A percentile compares a stretch with the other conserved stretches of the same genome.
Conservation (phyloP, 1,284 basidiomycete genomes). For the Pseudozyma thailandica region DNA sequence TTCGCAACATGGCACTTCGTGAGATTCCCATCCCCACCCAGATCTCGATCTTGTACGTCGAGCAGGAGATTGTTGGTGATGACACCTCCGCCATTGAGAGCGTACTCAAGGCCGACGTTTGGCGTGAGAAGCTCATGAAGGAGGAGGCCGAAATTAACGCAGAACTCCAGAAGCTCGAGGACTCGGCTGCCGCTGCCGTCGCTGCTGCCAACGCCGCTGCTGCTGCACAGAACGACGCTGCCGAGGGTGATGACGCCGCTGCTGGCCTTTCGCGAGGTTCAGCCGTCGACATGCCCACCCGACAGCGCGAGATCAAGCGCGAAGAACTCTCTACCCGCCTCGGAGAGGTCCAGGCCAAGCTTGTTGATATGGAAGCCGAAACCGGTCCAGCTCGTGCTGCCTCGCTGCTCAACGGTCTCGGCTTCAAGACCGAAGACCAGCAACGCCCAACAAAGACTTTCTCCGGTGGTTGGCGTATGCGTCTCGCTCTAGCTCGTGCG, state of each 20-base stretch:
- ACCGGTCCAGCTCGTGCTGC: conserved; percentile 94
- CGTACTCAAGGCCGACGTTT: conserved; percentile 78
- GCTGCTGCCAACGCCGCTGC: conserved; percentile 48
- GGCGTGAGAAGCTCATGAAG: conserved; percentile 63
- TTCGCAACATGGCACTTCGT: conserved; percentile 92
- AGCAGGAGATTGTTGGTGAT: conserved; percentile 89
- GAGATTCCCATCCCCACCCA: conserved; percentile 82
- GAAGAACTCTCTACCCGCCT: conserved; percentile 87
- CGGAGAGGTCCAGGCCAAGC: conserved; percentile 88
- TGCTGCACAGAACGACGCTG: conserved; percentile 24
- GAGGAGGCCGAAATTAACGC: conserved; percentile 61
- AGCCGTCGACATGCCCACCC: conserved; percentile 64
- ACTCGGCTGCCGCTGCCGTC: conserved; percentile 48
- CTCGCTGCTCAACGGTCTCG: conserved; percentile 87
- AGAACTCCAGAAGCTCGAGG: conserved; percentile 61
- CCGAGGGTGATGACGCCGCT: conserved; percentile 27
- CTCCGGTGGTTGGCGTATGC: conserved; percentile 99
- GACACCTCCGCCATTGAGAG: conserved; percentile 91
- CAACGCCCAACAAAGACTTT: conserved; percentile 75
- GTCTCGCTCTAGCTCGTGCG: conserved; percentile 94
- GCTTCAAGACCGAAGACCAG: conserved; percentile 90
- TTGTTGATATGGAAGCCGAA: conserved; percentile 97
- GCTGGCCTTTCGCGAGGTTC: conserved; percentile 52
- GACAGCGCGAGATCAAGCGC: conserved; percentile 65
- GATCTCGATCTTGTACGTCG: conserved; percentile 96